phyloP scores from a whole-genome alignment of 2,329 filamentous ascomycete genomes.

The Microdochium nivale region DNA sequence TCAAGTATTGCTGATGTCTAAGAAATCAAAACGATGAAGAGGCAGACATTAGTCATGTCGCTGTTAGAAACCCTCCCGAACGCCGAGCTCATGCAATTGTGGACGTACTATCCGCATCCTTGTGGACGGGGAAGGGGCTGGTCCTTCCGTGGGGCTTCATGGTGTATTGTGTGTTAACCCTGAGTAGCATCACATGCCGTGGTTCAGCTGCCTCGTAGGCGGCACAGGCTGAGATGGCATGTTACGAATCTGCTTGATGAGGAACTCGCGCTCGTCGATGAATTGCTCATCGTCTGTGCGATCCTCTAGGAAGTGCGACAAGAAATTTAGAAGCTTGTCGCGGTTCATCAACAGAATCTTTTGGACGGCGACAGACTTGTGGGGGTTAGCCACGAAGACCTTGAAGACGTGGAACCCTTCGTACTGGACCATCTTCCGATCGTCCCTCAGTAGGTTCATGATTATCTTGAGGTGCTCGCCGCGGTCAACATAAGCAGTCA shows the following conservation, averaged over 20 bases:
- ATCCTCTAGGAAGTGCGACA: slow-evolving; percentile 88
- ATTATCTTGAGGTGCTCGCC: slow-evolving; percentile 96
- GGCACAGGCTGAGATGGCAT: slow-evolving; percentile 52
- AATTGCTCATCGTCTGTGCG: slow-evolving; percentile 97
- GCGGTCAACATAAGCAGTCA: slow-evolving; percentile 93
- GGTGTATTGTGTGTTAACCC: not conserved
- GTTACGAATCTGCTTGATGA: slow-evolving; percentile 85
- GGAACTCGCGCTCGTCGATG: slow-evolving; percentile 92
- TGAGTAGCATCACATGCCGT: slow-evolving; percentile 11
- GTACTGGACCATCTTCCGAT: slow-evolving; percentile 98
- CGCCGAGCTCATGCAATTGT: slow-evolving; percentile 4
- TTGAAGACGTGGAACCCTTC: slow-evolving; percentile 99
- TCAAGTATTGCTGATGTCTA: slow-evolving; percentile 1
- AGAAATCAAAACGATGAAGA: not conserved
- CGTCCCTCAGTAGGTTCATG: slow-evolving; percentile 94
- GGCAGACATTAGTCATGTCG: not conserved
- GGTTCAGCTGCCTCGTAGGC: slow-evolving; percentile 30
- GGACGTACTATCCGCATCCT: not conserved
- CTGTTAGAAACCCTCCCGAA: slow-evolving; percentile 1
- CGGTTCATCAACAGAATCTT: slow-evolving; percentile 95
- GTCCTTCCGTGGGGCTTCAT: not conserved
- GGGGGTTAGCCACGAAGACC: slow-evolving; percentile 96
- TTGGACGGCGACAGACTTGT: slow-evolving; percentile 94
- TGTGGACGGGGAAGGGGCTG: no score
- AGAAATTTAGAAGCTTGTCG: slow-evolving; percentile 79